Base-by-base conservation (phyloP, 495 filamentous ascomycete genomes). In the Annulohypoxylon stygium region DNA sequence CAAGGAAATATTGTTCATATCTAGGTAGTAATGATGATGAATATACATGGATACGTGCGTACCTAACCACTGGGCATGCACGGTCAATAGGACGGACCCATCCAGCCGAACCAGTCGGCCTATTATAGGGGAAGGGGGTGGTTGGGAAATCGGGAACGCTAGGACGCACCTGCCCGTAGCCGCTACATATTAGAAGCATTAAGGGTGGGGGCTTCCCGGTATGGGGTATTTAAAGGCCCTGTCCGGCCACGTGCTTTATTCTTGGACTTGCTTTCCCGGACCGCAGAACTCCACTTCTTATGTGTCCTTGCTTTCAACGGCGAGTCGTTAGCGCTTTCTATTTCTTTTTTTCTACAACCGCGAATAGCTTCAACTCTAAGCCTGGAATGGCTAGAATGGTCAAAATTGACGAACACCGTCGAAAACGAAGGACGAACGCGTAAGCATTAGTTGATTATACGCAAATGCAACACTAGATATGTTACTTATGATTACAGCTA, bases 151-250 rank as follows among this genome's bases (percentile, higher is more conserved):
- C 67, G 72, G 67, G 66, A 70, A 57, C 71, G 51, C 62, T 62
- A 66, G 65, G 61, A 74, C 55, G 72, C 57, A 67, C 5, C 51
- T 70, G 70, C 67, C 67, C 72, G 72, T 51, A 34, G 58, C 60
- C 51, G 70, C 63, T 55, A 53, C 60, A 57, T 51, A 41, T 43
- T 20, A 48, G 30, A 58, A 48, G 63, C 50, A 60, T 60, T 34
- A 53, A 37, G 36, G 50, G 59, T 60, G 58, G 63, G 69, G 58
- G 57, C n/a, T 26, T 51, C 48, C 58, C 58, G 47, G 33, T 61
- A 50, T 69, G 58, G 65, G 45, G 65, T 68, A 60, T 36, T n/a
- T n/a, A 23, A 51, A 36, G 30, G 58, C 64, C 64, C 57, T 73
- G 70, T 30, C 36, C 65, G 60, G 70, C 70, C 71, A 74, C 71